Evolutionary conservation across 345 rosid genomes (phyloP).

Genomic region (Sonneratia alba): DNA sequence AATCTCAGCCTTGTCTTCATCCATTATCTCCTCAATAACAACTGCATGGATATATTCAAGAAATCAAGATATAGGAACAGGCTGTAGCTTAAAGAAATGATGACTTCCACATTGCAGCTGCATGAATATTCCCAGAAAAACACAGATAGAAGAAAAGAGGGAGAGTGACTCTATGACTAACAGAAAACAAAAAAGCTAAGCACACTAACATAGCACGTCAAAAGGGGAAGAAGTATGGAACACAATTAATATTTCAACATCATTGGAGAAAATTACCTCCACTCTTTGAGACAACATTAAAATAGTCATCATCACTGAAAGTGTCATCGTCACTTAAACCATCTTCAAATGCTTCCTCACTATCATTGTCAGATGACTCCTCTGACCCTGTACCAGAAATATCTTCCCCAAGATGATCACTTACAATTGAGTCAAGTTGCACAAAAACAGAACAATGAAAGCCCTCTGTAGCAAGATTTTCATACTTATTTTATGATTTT

Average conservation of each 20-base stretch:
- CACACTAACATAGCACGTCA: neutral
- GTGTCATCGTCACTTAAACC: slow-evolving; percentile 27
- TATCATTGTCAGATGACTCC: slow-evolving; percentile 53
- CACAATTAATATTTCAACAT: neutral
- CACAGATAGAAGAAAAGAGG: neutral
- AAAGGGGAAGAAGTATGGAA: neutral
- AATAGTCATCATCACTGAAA: slow-evolving; percentile 24
- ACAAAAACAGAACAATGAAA: neutral
- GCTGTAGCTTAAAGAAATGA: neutral
- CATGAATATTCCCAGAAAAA: neutral
- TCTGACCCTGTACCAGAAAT: slow-evolving; percentile 44
- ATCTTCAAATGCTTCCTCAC: slow-evolving; percentile 48
- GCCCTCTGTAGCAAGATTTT: neutral
- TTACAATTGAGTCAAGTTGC: slow-evolving; percentile 17
- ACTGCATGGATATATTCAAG: neutral
- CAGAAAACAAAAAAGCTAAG: neutral
- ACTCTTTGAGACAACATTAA: slow-evolving; percentile 35
- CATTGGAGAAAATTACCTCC: slow-evolving; percentile 42
- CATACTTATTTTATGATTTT: neutral
- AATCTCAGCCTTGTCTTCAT: slow-evolving; percentile 46
- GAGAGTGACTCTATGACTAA: neutral
- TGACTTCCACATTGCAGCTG: neutral
- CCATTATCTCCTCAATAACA: slow-evolving; percentile 67
- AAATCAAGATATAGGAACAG: neutral
- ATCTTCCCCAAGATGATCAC: slow-evolving; percentile 59